phyloP scores from a whole-genome alignment of 2,329 filamentous ascomycete genomes.

The Fusarium nisikadoi region DNA sequence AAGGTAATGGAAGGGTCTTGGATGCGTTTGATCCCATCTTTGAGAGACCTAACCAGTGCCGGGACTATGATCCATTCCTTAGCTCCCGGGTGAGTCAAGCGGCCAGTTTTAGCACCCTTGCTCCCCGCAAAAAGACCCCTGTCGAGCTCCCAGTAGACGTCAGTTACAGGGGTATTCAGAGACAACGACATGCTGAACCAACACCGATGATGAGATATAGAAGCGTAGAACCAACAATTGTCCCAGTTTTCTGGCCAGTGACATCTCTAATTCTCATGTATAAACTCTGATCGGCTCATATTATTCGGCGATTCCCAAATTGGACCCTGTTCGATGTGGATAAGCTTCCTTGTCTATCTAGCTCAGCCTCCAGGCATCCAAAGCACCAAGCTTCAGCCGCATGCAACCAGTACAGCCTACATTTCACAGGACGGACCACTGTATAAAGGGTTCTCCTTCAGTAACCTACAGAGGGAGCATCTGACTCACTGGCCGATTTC shows the following conservation, averaged over 20 bases:
- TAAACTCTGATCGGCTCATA: neutral
- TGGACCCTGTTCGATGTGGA: neutral
- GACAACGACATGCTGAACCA: neutral
- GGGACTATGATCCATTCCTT: neutral
- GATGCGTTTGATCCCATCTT: neutral
- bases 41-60: neutral
- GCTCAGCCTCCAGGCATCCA: conserved; percentile 30
- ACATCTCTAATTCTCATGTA: neutral
- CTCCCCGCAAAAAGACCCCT: neutral
- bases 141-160: neutral
- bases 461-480: neutral
- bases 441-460: neutral
- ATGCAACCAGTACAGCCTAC: conserved; percentile 7
- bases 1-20: neutral
- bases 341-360: conserved; percentile 5
- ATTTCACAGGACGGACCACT: neutral
- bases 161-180: conserved; percentile 3
- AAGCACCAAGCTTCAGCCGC: conserved; percentile 26
- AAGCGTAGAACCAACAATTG: no score
- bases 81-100: conserved; percentile 40
- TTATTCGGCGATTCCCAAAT: conserved; percentile 1
- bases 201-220: neutral
- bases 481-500: conserved; percentile 35
- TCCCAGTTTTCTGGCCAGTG: neutral
- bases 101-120: conserved; percentile 7